These are phyloP conservation scores for Wallacemonas sp. DNA, from an alignment of 208 protist species.

Conservation along the genomic window DNA sequence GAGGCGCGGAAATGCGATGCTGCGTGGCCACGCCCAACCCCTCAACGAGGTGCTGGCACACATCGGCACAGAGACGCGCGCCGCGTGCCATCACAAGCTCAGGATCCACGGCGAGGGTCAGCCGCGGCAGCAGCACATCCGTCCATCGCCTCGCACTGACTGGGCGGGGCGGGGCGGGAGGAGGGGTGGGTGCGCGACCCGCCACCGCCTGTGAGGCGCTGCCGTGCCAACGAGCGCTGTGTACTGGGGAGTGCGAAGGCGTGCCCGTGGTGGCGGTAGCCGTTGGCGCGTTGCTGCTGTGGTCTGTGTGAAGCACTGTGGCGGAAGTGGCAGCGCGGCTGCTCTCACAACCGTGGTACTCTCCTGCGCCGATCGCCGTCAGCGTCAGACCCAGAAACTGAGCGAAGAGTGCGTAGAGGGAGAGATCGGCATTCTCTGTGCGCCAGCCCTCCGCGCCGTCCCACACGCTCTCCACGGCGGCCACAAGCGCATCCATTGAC, in stretches of 20 bases:
- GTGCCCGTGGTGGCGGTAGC: too few relatives aligned
- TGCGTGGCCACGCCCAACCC: not conserved
- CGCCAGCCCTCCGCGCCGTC: constrained; percentile 5
- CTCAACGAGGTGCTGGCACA: constrained; percentile 1
- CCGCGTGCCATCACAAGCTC: not conserved
- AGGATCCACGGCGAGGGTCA: not conserved
- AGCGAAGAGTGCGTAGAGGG: not conserved
- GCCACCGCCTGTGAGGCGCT: too few relatives aligned
- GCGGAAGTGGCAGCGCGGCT: not conserved
- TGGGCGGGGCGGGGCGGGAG: not conserved
- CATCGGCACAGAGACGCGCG: not conserved
- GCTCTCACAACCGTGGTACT: not conserved
- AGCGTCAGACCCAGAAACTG: not conserved
- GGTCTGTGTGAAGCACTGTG: too few relatives aligned
- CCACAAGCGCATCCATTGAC: constrained; percentile 37
- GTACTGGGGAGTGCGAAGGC: too few relatives aligned
- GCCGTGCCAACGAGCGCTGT: too few relatives aligned
- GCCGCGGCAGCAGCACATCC: not conserved
- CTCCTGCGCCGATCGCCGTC: not conserved
- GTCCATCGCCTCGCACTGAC: not conserved
- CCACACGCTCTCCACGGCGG: constrained; percentile 23
- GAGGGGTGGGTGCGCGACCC: not conserved
- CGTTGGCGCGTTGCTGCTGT: too few relatives aligned
- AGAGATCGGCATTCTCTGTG: not conserved
- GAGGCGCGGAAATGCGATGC: not conserved